These are phyloP conservation scores for Eutrema heterophyllum DNA, from an alignment of 345 rosid species.

Conservation along the genomic window DNA sequence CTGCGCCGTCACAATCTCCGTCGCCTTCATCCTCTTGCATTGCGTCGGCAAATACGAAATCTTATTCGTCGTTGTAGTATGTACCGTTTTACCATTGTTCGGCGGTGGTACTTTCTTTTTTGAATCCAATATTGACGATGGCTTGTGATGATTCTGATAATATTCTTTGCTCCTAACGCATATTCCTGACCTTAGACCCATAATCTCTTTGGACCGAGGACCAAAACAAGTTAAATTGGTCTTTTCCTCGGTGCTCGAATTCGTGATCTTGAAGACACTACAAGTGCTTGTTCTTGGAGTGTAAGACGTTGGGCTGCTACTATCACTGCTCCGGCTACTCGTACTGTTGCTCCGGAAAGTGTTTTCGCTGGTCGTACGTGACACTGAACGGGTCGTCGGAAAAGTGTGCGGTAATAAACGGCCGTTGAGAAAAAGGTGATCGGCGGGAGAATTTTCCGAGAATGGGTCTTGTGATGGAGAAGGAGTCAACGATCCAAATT, in stretches of 20 bases:
- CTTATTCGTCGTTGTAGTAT: background rate
- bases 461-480: constrained; percentile 46
- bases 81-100: background rate
- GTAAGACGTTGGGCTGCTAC: constrained; percentile 44
- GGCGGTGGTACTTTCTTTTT: constrained; percentile 8
- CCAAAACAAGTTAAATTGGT: constrained; percentile 18
- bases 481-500: constrained; percentile 60
- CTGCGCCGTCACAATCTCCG: constrained; percentile 51
- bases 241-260: constrained; percentile 20
- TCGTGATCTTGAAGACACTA: constrained; percentile 28
- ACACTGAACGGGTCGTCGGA: constrained; percentile 40
- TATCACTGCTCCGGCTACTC: constrained; percentile 64
- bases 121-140: background rate
- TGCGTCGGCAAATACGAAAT: constrained; percentile 36
- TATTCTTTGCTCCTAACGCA: background rate
- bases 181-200: background rate
- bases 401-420: constrained; percentile 70
- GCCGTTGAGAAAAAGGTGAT: constrained; percentile 77
- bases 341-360: constrained; percentile 66
- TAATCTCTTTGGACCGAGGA: constrained; percentile 3
- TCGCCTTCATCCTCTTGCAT: constrained; percentile 32
- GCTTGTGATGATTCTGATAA: background rate
- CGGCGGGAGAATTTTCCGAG: constrained; percentile 68
- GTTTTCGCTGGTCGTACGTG: constrained; percentile 52
- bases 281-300: constrained; percentile 51